Percentiles rank a stretch among this genome's conserved stretches.
These are phyloP conservation scores for Raffaelea ambrosiae DNA, from an alignment of 2,329 filamentous ascomycete species.

Conservation along the genomic window DNA sequence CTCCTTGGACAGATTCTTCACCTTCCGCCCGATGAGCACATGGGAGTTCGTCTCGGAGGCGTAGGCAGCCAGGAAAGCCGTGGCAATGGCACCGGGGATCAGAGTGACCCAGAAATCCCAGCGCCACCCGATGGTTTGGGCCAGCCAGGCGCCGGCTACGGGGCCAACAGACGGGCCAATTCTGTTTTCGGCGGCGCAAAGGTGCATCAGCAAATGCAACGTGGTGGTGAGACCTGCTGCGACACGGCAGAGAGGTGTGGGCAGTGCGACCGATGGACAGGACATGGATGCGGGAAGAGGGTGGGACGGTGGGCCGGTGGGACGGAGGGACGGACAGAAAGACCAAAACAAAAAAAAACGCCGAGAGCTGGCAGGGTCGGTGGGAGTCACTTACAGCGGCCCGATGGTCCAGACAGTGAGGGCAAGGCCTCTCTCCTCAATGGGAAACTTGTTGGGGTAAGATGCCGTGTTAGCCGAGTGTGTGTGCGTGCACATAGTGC, in stretches of 20 bases:
- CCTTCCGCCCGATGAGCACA: constrained; percentile 43
- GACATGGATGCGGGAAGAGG: too few relatives aligned
- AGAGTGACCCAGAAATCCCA: constrained; percentile 40
- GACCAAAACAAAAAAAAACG: background rate
- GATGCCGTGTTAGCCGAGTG: too few relatives aligned
- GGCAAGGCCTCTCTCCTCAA: constrained; percentile 47
- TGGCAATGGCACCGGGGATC: constrained; percentile 30
- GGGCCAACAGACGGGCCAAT: constrained; percentile 35
- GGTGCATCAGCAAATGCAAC: too few relatives aligned
- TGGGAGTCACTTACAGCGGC: constrained; percentile 15
- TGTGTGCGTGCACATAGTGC: too few relatives aligned
- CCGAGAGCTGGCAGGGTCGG: background rate
- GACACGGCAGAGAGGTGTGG: background rate
- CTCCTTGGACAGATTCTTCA: constrained; percentile 32
- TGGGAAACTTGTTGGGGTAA: constrained; percentile 16
- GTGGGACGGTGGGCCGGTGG: too few relatives aligned
- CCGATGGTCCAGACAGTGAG: constrained; percentile 38
- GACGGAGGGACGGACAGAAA: background rate
- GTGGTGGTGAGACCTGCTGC: too few relatives aligned
- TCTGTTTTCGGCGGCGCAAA: background rate
- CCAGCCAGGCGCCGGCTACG: constrained; percentile 39
- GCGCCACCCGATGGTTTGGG: constrained; percentile 30
- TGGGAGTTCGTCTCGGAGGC: constrained; percentile 39
- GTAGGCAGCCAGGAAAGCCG: constrained; percentile 28
- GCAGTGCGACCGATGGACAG: background rate